Conservation (phyloP, 2,329 filamentous ascomycete species). For the Penicillium sp. region DNA sequence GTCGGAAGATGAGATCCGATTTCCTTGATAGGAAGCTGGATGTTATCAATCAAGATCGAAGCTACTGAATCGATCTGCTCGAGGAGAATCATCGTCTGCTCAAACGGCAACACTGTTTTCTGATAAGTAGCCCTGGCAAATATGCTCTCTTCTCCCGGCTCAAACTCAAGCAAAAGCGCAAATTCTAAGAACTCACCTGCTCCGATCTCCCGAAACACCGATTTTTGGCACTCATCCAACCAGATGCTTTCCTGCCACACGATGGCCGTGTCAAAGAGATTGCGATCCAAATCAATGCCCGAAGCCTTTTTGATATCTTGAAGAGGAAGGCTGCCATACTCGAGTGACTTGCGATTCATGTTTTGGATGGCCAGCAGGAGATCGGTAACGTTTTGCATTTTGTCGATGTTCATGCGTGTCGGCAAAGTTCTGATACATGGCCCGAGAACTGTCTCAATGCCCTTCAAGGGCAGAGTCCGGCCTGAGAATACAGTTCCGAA, state of each 20-base stretch:
- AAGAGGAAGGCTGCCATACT: conserved; percentile 63
- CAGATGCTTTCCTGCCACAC: conserved; percentile 77
- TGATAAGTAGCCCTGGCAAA: conserved; percentile 57
- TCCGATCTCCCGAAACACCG: conserved; percentile 55
- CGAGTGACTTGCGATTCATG: conserved; percentile 64
- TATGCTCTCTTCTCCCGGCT: conserved; percentile 56
- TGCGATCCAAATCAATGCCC: conserved; percentile 51
- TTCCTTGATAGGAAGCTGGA: conserved; percentile 34
- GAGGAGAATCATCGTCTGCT: conserved; percentile 58
- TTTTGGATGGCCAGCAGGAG: conserved; percentile 64
- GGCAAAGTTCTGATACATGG: conserved; percentile 78
- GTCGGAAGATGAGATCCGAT: conserved; percentile 30
- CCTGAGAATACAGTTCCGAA: conserved; percentile 82
- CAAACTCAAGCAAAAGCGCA: conserved; percentile 71
- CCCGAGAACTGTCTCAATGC: conserved; percentile 71
- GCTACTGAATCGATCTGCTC: conserved; percentile 61
- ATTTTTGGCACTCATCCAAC: conserved; percentile 32
- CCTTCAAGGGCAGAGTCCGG: conserved; percentile 67
- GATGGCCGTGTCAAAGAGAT: conserved; percentile 74
- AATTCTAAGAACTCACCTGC: conserved; percentile 75
- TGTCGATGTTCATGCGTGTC: conserved; percentile 61
- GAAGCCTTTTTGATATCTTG: conserved; percentile 66
- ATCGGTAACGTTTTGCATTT: conserved; percentile 55
- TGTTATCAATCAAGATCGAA: conserved; percentile 42
- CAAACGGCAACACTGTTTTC: conserved; percentile 51